Base-by-base conservation (phyloP, 1,284 basidiomycete species). In the Phellinidium pouzarii region DNA sequence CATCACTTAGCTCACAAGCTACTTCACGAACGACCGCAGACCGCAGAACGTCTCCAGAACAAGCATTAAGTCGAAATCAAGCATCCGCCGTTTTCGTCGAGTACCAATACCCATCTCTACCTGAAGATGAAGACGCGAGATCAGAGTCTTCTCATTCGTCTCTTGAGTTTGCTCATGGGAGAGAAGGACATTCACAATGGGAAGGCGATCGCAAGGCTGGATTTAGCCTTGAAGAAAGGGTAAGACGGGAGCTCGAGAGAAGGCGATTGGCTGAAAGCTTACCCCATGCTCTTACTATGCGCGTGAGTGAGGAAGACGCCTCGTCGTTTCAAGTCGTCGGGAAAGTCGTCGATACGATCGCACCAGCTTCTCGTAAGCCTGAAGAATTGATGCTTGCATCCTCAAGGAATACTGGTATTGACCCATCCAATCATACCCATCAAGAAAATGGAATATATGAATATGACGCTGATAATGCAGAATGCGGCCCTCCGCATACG, bases 181-280 rank as follows among this genome's bases (percentile, higher is more conserved):
- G 25, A 26, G 23, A 19, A 1, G 6, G 38, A 6, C 47, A 34
- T 12, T 50, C 42, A 14, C 29, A 43, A 19, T 54, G 53, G 53
- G 53, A 54, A 22, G 47, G 50, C 19, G 53, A 54, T 41, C 53
- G 53, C 11, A 49, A 38, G 34, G 53, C 48, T 34, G 53, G 53
- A 11, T 45, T 49, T 17, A 44, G 42, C 36, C 47, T 54, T 12
- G 48, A 54, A 34, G 53, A 54, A 38, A 44, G 53, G 19, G 53
- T 54, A 11, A 19, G 41, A 17, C 7, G 53, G 22, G 53, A 54
- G 19, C 27, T 54, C 17, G 53, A 54, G 19, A 12, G 53, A 27
- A 27, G 44, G 25, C 12, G 38, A 2, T 26, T 48, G 29, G 19
- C 27, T 1, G 47, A 53, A 9, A 48, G 46, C 27, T 44, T 53